Evolutionary conservation across 805 yeast genomes (phyloP), one percentile per base, ranked within the genome.

Genomic region (Candida ovalis): DNA sequence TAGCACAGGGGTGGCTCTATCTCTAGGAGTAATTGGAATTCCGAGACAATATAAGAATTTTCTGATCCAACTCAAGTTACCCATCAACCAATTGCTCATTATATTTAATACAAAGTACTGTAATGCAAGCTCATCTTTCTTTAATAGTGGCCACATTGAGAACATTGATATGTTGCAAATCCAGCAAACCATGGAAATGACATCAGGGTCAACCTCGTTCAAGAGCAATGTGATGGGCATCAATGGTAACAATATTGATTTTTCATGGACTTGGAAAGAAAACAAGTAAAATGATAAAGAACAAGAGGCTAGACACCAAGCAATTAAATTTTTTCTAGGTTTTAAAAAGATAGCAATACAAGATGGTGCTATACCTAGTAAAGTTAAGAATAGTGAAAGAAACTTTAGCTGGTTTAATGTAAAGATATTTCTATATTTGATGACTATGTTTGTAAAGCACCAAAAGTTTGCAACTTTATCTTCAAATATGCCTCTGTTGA

Each of bases 391-490:
- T 33, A 86, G 63, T 1, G 94, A 80, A 5, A 79, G 53, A 25
- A 71, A 59, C 51, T 88, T 87, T 40, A 94, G 72, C 57, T 86
- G 78, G 13, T 71, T 68, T 17, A 74, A 72, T 2, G 80, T 63
- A 59, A 86, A 84, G 0, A 74, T 43, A 4, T 67, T 58, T 54
- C 78, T 81, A 60, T 88, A 84, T 63, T 92, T 92, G 62, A 91
- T 64, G 10, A 89, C 53, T 1, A 86, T 72, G 64, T 94, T 94
- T 1, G 90, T 72, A n/a, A 96, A 84, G 66, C 98, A 91, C 99
- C 99, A 94, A 60, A 94, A 86, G 62, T 91, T 94, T 36, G 96
- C 96, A 15, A 94, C 98, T 64, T 94, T 94, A 63, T 94, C 98
- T 65, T 94, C 99, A 75, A 95, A 94, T 7, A 94, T 75, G 0